phyloP scores from a whole-genome alignment of 2,329 filamentous ascomycete species.

The Zymoseptoria ardabiliae region DNA sequence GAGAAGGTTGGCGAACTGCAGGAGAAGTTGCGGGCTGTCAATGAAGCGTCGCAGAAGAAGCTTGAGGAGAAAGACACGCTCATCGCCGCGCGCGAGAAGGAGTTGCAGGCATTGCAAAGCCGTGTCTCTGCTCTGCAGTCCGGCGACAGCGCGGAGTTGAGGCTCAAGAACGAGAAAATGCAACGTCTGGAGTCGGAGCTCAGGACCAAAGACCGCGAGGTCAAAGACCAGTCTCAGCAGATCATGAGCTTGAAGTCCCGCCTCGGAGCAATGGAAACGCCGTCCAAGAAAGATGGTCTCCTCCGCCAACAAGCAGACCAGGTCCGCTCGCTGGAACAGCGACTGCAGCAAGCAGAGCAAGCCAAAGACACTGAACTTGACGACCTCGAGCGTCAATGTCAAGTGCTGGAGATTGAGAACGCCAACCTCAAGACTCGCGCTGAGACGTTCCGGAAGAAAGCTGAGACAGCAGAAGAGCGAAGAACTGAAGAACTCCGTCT shows the following conservation, averaged over 20 bases:
- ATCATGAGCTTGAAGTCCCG: slow-evolving; percentile 28
- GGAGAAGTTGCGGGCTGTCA: slow-evolving; percentile 41
- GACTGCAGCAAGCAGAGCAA: slow-evolving; percentile 27
- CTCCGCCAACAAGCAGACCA: slow-evolving; percentile 31
- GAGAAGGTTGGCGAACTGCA: slow-evolving; percentile 42
- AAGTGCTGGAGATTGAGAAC: slow-evolving; percentile 26
- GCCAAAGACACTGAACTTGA: slow-evolving; percentile 33
- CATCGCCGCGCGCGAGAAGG: slow-evolving; percentile 35
- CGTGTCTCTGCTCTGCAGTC: slow-evolving; percentile 25
- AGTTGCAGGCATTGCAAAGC: slow-evolving; percentile 31
- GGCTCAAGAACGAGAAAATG: slow-evolving; percentile 26
- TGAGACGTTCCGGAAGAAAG: slow-evolving; percentile 16
- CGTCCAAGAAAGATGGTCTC: slow-evolving; percentile 32
- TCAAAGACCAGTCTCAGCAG: slow-evolving; percentile 27
- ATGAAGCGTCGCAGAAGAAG: slow-evolving; percentile 34
- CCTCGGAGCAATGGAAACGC: slow-evolving; percentile 29
- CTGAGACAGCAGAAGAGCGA: slow-evolving; percentile 20
- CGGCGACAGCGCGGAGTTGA: slow-evolving; percentile 26
- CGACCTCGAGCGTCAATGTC: slow-evolving; percentile 30
- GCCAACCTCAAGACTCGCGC: slow-evolving; percentile 21
- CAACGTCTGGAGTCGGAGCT: slow-evolving; percentile 35
- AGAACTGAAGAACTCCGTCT: slow-evolving; percentile 20
- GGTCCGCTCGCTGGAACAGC: slow-evolving; percentile 27
- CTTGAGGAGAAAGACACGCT: slow-evolving; percentile 35
- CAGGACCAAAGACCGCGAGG: slow-evolving; percentile 25